Percentiles rank a stretch among this genome's conserved stretches.
phyloP scores from a whole-genome alignment of 768 basidiomycete genomes.

The Termitomyces sp. region DNA sequence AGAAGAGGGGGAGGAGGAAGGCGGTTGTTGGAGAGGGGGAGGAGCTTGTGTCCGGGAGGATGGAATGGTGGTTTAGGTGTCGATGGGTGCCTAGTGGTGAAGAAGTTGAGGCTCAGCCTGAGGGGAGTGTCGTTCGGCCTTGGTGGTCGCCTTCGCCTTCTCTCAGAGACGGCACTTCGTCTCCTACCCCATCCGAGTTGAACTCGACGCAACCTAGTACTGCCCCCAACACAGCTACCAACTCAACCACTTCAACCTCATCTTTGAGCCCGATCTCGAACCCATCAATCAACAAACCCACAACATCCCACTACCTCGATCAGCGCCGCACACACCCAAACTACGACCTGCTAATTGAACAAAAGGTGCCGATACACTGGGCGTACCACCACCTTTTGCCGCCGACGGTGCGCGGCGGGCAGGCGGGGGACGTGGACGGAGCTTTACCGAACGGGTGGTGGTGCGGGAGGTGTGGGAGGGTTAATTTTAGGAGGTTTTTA shows the following conservation, averaged over 20 bases:
- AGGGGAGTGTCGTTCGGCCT: conserved; percentile 8
- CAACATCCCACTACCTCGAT: conserved; percentile 15
- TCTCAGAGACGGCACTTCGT: neutral
- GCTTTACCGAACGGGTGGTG: conserved; percentile 44
- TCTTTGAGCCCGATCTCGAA: neutral
- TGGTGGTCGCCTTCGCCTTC: conserved; percentile 22
- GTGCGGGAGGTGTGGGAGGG: conserved; percentile 40
- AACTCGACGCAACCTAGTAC: neutral
- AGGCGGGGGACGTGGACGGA: conserved; percentile 22
- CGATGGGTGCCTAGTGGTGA: conserved; percentile 49
- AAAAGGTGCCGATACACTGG: neutral
- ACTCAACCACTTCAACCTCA: too few relatives aligned
- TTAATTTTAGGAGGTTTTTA: conserved; percentile 41
- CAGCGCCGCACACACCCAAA: conserved; percentile 17
- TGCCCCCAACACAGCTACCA: neutral
- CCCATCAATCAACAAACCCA: neutral
- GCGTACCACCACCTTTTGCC: conserved; percentile 12
- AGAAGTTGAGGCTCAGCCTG: conserved; percentile 16
- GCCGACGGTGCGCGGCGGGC: conserved; percentile 22
- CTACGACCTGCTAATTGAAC: neutral
- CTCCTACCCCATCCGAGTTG: neutral
- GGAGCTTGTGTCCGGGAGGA: conserved; percentile 21
- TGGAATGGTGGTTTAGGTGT: conserved; percentile 42
- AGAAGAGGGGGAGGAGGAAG: neutral
- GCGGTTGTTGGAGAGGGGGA: neutral